Evolutionary conservation across 148 eudicot genomes (phyloP).

Genomic region (Rhododendron ferrugineum): DNA sequence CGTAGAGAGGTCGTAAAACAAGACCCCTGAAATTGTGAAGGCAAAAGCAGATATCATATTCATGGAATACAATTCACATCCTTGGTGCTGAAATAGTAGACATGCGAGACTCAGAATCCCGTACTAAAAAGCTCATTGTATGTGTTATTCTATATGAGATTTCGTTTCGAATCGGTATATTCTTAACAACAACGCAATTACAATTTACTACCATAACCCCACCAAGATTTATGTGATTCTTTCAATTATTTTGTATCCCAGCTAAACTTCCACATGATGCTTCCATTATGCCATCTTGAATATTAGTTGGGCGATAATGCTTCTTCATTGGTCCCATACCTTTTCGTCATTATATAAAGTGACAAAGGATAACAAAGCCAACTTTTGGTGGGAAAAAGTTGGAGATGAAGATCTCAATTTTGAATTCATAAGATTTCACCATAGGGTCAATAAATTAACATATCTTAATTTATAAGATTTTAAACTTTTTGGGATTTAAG

Average conservation of each 20-base stretch:
- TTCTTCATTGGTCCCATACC: background rate
- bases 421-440: background rate
- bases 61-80: background rate
- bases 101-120: background rate
- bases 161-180: background rate
- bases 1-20: background rate
- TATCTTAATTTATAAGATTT: background rate
- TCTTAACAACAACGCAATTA: background rate
- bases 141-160: background rate
- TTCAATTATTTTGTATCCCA: background rate
- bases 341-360: background rate
- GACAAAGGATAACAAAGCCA: background rate
- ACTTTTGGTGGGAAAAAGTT: background rate
- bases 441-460: background rate
- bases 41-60: background rate
- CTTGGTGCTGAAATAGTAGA: background rate
- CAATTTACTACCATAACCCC: constrained; percentile 6
- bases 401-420: background rate
- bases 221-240: constrained; percentile 9
- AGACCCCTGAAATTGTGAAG: background rate
- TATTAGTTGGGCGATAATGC: background rate
- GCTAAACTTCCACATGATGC: background rate
- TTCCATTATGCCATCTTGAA: constrained; percentile 8
- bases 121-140: background rate
- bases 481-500: background rate